Base-by-base conservation (phyloP, 192 early-diverging fungal genomes). In the Entomortierella chlamydospora region DNA sequence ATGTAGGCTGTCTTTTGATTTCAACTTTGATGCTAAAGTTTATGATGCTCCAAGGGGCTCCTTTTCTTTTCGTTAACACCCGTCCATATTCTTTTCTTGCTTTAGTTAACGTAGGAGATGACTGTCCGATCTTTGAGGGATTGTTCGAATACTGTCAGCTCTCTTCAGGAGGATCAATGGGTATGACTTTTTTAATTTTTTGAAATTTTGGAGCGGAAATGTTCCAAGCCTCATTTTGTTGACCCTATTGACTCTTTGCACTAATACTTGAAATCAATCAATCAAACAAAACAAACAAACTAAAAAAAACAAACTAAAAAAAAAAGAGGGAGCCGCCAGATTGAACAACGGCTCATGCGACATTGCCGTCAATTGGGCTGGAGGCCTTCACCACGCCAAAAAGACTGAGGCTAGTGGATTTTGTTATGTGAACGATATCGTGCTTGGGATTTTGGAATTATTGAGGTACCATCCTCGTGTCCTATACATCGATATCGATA, bases 381-480 rank as follows among this genome's bases (percentile, higher is more conserved):
- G 97, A 61, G 97, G 97, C 3, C 82, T 99, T 54, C 97, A 99
- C 82, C 97, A 99, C 72, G 97, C 97, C 25, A 99, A 98, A 82
- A 98, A 97, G 83, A 92, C 90, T 74, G 96, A 96, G 70, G 96
- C 97, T 0, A 93, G 91, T 49, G 97, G 97, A 37, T 99, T 99
- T 83, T 99, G 97, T 84, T 99, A 98, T 82, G 93, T 97, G 47
- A 99, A 99, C 82, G 97, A 99, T 73, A 99, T 98, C 83, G 97
- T 98, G 1, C 84, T 99, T 56, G 94, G 90, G 13, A 96, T 99
- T 42, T 70, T 98, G 56, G 95, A 99, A 63, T 81, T 99, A 51
- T 73, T 99, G 71, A 83, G 93, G 59, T 90, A 90, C 68, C 91
- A 96, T 61, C 93, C 94, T 61, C 92, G 97, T 8, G 96, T 99